Percentiles rank a stretch among this genome's conserved stretches.
Conservation (phyloP, 495 filamentous ascomycete genomes). For the Cercophora samala region DNA sequence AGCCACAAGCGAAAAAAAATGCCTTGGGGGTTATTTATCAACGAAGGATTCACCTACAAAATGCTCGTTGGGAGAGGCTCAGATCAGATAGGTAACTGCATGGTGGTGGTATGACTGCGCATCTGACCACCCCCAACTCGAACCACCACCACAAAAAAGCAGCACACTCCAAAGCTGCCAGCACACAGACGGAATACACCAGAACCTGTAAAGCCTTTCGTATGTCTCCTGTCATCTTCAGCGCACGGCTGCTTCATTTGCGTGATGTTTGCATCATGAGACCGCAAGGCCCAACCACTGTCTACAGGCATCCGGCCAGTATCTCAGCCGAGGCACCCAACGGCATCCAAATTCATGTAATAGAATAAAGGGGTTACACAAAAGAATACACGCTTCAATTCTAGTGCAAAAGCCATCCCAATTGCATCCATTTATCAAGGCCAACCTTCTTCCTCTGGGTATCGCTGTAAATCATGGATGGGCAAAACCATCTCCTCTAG, state of each 20-base stretch:
- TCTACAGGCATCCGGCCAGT: neutral
- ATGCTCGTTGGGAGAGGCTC: neutral
- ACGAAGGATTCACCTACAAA: neutral
- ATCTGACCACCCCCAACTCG: neutral
- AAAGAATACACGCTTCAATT: neutral
- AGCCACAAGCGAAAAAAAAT: neutral
- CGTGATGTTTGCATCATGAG: conserved; percentile 1
- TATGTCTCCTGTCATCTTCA: neutral
- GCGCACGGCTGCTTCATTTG: neutral
- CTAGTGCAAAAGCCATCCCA: conserved; percentile 10
- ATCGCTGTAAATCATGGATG: conserved; percentile 23
- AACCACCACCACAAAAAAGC: neutral
- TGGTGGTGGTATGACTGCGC: neutral
- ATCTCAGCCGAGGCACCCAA: neutral
- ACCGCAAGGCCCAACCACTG: neutral
- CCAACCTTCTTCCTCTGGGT: conserved; percentile 25
- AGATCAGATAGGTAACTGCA: neutral
- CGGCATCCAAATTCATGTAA: neutral
- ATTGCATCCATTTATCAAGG: neutral
- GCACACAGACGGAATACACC: neutral
- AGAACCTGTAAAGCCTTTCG: neutral
- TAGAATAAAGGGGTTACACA: neutral
- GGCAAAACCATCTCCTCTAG: neutral
- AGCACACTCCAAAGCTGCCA: neutral
- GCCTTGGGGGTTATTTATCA: neutral